Evolutionary conservation across 495 filamentous ascomycete genomes (phyloP).

Genomic region (Talaromyces trachyspermus): DNA sequence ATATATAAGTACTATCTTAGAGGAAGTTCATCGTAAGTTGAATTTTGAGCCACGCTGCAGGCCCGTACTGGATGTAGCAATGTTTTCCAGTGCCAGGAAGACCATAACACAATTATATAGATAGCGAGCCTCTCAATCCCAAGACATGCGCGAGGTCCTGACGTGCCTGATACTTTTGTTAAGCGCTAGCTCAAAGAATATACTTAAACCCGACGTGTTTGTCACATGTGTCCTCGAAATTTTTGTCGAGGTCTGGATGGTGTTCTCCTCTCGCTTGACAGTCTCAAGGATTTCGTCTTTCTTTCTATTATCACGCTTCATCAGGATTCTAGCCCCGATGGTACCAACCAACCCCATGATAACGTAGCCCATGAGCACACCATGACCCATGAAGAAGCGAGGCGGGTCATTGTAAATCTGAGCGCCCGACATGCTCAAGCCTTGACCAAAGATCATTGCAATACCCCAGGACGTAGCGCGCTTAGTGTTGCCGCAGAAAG

Average conservation of each 20-base stretch:
- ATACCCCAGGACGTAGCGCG: neutral
- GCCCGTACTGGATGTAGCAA: no score
- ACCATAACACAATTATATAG: no score
- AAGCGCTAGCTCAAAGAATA: constrained; percentile 23
- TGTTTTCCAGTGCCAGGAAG: no score
- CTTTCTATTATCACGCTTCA: neutral
- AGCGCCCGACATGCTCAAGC: neutral
- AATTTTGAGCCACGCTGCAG: no score
- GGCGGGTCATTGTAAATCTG: neutral
- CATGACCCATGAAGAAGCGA: neutral
- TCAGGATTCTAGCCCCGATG: neutral
- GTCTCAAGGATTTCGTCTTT: neutral
- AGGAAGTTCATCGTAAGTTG: no score
- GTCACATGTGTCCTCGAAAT: neutral
- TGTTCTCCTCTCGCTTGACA: neutral
- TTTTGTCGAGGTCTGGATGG: neutral
- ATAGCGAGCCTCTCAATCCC: no score
- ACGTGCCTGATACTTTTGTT: no score
- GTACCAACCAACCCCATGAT: neutral
- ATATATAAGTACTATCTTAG: no score
- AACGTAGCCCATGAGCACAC: neutral
- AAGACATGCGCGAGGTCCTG: no score
- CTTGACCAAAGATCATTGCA: neutral
- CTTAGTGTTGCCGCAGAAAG: neutral
- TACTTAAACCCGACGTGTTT: neutral